phyloP scores from a whole-genome alignment of 2,329 filamentous ascomycete genomes.

The Metarhizium anisopliae region DNA sequence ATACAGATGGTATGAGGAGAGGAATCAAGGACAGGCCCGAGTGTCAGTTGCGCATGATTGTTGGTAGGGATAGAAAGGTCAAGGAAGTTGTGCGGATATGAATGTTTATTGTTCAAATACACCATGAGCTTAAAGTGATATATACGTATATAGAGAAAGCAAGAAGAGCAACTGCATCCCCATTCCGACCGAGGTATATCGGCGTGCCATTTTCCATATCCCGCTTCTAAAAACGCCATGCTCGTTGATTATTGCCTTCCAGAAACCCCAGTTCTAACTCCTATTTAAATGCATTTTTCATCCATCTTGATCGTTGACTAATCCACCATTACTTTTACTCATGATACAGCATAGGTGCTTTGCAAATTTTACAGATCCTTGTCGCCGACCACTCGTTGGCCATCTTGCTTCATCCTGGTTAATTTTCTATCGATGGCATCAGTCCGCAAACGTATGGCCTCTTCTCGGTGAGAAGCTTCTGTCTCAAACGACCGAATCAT shows the following conservation, averaged over 20 bases:
- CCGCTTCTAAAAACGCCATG: conserved; percentile 1
- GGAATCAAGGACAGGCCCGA: conserved; percentile 42
- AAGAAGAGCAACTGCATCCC: conserved; percentile 2
- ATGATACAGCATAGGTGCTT: not conserved
- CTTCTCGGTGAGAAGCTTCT: conserved; percentile 46
- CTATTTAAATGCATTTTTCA: not conserved
- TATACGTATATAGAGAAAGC: not conserved
- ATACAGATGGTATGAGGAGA: conserved; percentile 46
- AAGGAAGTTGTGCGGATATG: conserved; percentile 43
- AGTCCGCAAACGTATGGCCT: conserved; percentile 42
- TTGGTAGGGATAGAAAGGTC: conserved; percentile 51
- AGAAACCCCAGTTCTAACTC: not conserved
- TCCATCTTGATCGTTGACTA: not conserved
- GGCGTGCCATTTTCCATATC: not conserved
- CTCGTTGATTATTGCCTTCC: not conserved
- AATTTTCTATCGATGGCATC: conserved; percentile 48
- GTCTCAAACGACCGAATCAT: conserved; percentile 42
- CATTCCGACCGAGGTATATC: not conserved
- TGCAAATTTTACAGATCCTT: conserved; percentile 13
- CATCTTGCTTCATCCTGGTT: conserved; percentile 45
- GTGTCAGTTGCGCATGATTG: conserved; percentile 52
- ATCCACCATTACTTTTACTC: not conserved
- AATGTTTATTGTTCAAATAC: not conserved
- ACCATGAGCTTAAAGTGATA: not conserved
- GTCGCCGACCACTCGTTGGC: conserved; percentile 45